Evolutionary conservation across 2,329 filamentous ascomycete genomes (phyloP).

Genomic region (Coniochaeta sp.): DNA sequence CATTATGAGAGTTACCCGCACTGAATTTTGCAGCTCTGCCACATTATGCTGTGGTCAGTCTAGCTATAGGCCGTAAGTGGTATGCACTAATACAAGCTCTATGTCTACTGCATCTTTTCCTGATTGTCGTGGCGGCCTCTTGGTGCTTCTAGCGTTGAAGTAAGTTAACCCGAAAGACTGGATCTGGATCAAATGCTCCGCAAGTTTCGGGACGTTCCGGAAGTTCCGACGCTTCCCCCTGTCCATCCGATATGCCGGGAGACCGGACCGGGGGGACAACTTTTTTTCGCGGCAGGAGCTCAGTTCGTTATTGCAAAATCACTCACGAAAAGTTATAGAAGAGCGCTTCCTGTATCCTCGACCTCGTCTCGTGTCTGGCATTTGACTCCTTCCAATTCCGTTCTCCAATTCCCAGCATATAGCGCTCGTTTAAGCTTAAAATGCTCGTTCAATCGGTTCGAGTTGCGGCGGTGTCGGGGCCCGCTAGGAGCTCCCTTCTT

Average conservation of each 20-base stretch:
- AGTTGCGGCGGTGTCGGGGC: constrained; percentile 21
- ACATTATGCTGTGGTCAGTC: too few species aligned
- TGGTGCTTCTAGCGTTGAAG: too few species aligned
- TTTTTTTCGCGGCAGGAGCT: neutral
- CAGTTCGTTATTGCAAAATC: neutral
- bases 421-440: neutral
- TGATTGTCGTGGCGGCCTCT: too few species aligned
- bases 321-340: neutral
- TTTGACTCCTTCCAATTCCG: neutral
- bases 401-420: neutral
- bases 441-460: constrained; percentile 30
- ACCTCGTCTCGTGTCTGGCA: neutral
- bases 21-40: too few species aligned
- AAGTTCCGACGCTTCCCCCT: neutral
- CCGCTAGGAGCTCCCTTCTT: constrained; percentile 20
- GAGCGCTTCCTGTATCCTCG: neutral
- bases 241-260: neutral
- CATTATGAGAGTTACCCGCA: too few species aligned
- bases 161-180: too few species aligned
- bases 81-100: too few species aligned
- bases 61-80: too few species aligned
- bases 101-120: too few species aligned
- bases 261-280: neutral
- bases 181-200: too few species aligned
- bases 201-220: neutral